These are phyloP conservation scores for Pythium phragmitis DNA, from an alignment of 352 stramenopile genomes.

Conservation along the genomic window DNA sequence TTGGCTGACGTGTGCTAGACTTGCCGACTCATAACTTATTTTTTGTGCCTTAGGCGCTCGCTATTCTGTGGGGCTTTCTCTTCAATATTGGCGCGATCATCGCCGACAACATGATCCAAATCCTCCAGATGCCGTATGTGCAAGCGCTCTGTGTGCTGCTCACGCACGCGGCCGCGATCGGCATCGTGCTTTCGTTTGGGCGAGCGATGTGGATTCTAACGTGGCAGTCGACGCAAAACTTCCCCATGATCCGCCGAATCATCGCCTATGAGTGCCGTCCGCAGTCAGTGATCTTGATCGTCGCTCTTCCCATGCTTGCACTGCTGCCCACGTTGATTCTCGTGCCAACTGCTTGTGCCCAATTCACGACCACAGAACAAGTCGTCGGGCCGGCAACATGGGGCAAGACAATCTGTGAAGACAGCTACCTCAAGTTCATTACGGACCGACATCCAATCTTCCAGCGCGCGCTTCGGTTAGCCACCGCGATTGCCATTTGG, in stretches of 20 bases:
- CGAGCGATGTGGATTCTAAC: slow-evolving; percentile 87
- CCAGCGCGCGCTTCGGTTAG: slow-evolving; percentile 75
- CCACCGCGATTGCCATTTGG: slow-evolving; percentile 77
- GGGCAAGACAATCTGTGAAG: slow-evolving; percentile 65
- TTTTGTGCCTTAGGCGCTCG: slow-evolving; percentile 45
- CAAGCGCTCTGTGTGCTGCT: slow-evolving; percentile 77
- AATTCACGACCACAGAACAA: slow-evolving; percentile 28
- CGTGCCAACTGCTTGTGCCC: slow-evolving; percentile 57
- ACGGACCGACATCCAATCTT: slow-evolving; percentile 83
- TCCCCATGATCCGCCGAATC: slow-evolving; percentile 84
- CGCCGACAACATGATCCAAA: slow-evolving; percentile 85
- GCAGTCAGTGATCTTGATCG: slow-evolving; percentile 76
- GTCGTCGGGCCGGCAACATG: slow-evolving; percentile 23
- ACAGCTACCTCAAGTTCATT: slow-evolving; percentile 84
- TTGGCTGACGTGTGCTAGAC: background rate
- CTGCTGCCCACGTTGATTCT: slow-evolving; percentile 77
- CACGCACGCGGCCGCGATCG: slow-evolving; percentile 83
- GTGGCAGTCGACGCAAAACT: slow-evolving; percentile 86
- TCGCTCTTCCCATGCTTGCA: slow-evolving; percentile 69
- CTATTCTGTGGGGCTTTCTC: slow-evolving; percentile 85
- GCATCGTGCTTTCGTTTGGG: slow-evolving; percentile 80
- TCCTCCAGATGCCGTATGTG: slow-evolving; percentile 75
- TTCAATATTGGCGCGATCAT: slow-evolving; percentile 85
- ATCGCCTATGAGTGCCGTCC: slow-evolving; percentile 75
- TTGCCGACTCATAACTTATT: background rate